Percentiles rank a stretch among this genome's conserved stretches.
phyloP scores from a whole-genome alignment of 2,329 filamentous ascomycete species.

The Penicillium sp. region DNA sequence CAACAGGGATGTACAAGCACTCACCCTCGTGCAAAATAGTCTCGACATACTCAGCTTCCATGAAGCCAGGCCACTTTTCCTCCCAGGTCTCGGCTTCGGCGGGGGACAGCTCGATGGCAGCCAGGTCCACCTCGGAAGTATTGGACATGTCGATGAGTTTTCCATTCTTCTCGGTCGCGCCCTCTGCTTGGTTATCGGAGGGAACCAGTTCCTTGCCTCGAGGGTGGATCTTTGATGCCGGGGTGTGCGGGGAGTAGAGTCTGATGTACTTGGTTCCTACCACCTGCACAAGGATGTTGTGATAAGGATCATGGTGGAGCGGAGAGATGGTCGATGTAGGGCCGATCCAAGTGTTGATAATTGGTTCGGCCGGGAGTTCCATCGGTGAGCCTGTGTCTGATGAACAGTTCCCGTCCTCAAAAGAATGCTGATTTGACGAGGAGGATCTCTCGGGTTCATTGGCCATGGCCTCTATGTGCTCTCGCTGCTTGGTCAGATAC shows the following conservation, averaged over 20 bases:
- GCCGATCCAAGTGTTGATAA: conserved; percentile 90
- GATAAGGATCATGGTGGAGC: conserved; percentile 87
- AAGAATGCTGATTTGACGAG: not conserved
- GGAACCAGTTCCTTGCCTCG: conserved; percentile 36
- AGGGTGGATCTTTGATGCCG: conserved; percentile 41
- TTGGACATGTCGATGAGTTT: conserved; percentile 78
- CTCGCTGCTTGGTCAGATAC: conserved; percentile 35
- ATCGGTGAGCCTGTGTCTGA: conserved; percentile 12
- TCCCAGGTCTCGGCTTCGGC: conserved; percentile 42
- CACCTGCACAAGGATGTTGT: conserved; percentile 86
- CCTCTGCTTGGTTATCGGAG: conserved; percentile 11
- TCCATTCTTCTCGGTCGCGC: conserved; percentile 6
- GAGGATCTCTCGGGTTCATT: not conserved
- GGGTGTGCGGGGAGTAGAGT: conserved; percentile 68
- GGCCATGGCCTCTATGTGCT: conserved; percentile 16
- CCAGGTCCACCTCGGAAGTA: conserved; percentile 75
- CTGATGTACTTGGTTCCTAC: conserved; percentile 90
- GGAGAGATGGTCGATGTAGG: conserved; percentile 84
- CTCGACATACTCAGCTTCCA: conserved; percentile 64
- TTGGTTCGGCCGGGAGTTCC: conserved; percentile 47
- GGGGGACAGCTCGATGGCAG: conserved; percentile 56
- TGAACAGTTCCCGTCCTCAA: not conserved
- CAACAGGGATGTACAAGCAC: conserved; percentile 80
- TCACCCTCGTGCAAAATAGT: conserved; percentile 75
- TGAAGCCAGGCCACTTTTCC: conserved; percentile 54